Conservation (phyloP, 495 filamentous ascomycete genomes). For the Immersiella caudata region DNA sequence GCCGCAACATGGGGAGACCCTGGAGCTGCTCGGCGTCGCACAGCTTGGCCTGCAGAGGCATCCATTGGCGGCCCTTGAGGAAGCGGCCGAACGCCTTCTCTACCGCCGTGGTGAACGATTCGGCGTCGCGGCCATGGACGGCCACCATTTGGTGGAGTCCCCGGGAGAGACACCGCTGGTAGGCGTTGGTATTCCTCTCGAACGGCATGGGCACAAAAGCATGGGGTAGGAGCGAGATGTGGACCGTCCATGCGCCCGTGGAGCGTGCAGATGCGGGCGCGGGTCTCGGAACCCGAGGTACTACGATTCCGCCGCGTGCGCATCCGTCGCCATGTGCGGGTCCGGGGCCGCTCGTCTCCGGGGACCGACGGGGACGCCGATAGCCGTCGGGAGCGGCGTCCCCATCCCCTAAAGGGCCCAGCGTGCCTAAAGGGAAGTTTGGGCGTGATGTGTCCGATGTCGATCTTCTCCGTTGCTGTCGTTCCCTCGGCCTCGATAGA, state of each 20-base stretch:
- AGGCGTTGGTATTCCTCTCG: conserved; percentile 60
- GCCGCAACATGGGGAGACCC: conserved; percentile 59
- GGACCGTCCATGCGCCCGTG: conserved; percentile 55
- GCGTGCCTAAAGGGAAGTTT: conserved; percentile 30
- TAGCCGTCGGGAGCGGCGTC: conserved; percentile 26
- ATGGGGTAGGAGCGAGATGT: conserved; percentile 57
- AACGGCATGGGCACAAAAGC: conserved; percentile 57
- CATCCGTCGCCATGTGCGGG: conserved; percentile 26
- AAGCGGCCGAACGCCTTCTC: conserved; percentile 52
- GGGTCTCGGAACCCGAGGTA: conserved; percentile 17
- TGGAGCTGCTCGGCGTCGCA: conserved; percentile 57
- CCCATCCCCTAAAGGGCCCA: conserved; percentile 40
- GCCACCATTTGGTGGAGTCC: conserved; percentile 58
- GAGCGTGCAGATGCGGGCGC: conserved; percentile 26
- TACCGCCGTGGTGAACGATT: conserved; percentile 51
- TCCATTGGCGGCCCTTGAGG: conserved; percentile 53
- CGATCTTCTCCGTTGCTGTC: conserved; percentile 35
- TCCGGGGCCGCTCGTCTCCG: conserved; percentile 25
- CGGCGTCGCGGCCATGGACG: conserved; percentile 49
- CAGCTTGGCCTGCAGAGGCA: conserved; percentile 57
- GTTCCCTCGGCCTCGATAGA: conserved; percentile 13
- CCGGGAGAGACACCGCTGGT: conserved; percentile 59
- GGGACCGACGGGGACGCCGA: conserved; percentile 27
- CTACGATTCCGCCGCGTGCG: conserved; percentile 25
- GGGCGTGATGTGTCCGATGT: conserved; percentile 39